Conservation (phyloP, 148 eudicot genomes). For the Gaultheria prostrata region DNA sequence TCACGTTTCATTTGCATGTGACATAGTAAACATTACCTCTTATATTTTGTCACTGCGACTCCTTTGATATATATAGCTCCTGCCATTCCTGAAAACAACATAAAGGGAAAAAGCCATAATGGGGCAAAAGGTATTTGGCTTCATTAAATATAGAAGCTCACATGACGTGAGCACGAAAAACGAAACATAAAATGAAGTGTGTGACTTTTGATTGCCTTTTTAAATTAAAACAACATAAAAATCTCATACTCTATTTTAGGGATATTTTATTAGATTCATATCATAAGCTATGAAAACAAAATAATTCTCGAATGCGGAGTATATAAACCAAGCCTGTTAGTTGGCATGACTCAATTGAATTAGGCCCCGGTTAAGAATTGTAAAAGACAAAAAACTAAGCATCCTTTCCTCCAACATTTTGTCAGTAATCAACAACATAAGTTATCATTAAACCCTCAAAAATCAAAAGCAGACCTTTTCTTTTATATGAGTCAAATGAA, state of each 20-base stretch:
- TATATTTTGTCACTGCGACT: conserved; percentile 82
- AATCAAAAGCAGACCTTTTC: background rate
- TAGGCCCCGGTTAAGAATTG: background rate
- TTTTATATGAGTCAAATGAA: background rate
- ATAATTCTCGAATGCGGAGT: background rate
- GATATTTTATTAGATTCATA: background rate
- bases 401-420: background rate
- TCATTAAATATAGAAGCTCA: background rate
- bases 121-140: background rate
- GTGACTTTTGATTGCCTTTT: background rate
- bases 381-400: background rate
- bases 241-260: background rate
- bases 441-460: background rate
- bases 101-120: background rate
- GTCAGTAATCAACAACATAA: background rate
- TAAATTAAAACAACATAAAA: background rate
- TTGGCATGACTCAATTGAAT: background rate
- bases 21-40: conserved; percentile 44
- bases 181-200: background rate
- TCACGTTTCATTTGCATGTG: background rate
- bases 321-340: background rate
- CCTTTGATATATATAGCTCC: conserved; percentile 97
- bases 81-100: conserved; percentile 68
- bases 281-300: background rate
- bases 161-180: background rate